These are phyloP conservation scores for Tardiomyces blankii DNA, from an alignment of 1,139 yeast species.

Conservation along the genomic window DNA sequence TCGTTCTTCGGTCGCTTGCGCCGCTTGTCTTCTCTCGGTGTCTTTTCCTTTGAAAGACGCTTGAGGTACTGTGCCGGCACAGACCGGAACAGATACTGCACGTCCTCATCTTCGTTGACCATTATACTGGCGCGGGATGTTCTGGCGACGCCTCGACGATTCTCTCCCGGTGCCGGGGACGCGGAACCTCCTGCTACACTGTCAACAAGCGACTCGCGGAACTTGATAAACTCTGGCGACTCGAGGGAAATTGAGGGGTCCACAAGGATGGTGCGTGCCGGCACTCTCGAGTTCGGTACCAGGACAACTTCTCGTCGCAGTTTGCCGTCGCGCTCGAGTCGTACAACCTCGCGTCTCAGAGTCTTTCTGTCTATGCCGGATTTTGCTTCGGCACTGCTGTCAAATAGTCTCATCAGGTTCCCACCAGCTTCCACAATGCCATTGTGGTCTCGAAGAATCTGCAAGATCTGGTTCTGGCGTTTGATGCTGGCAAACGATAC, in stretches of 20 bases:
- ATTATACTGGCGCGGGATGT: background rate
- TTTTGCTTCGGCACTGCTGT: background rate
- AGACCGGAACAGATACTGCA: background rate
- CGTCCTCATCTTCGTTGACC: background rate
- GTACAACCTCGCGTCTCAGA: background rate
- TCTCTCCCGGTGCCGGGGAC: background rate
- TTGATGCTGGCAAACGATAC: background rate
- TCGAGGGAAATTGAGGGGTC: background rate
- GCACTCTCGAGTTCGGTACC: background rate
- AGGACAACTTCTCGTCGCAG: background rate
- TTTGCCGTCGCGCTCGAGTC: background rate
- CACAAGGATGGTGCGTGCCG: background rate
- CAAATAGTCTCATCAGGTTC: background rate
- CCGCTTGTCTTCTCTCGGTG: no score
- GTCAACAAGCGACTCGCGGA: background rate
- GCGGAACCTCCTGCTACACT: background rate
- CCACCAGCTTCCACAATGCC: background rate
- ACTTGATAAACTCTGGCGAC: background rate
- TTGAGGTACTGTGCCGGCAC: background rate
- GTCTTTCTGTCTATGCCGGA: background rate
- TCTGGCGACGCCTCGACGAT: background rate
- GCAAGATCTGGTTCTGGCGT: background rate
- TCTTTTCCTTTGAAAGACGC: background rate
- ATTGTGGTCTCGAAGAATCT: background rate
- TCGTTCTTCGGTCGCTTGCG: no score